These are phyloP conservation scores for Gnetum montanum DNA, from an alignment of 75 land plant genomes.

Conservation along the genomic window DNA sequence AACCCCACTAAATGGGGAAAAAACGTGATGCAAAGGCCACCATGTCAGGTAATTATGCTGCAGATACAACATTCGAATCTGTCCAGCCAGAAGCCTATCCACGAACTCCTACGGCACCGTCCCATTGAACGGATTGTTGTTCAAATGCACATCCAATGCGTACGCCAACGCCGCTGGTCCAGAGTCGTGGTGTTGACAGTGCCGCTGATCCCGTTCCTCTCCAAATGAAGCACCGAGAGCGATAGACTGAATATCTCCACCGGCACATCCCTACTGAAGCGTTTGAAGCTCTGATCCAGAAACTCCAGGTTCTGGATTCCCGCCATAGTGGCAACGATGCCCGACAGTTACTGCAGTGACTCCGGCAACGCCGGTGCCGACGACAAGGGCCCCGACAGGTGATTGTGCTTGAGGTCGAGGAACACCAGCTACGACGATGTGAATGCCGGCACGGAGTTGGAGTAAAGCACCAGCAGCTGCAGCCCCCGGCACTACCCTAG, in stretches of 20 bases:
- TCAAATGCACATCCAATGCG: slow-evolving; percentile 18
- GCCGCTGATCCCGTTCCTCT: slow-evolving; percentile 41
- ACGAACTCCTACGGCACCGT: slow-evolving; percentile 35
- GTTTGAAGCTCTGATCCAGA: slow-evolving; percentile 36
- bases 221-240: slow-evolving; percentile 21
- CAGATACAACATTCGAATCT: slow-evolving; percentile 26
- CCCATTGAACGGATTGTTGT: slow-evolving; percentile 40
- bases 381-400: slow-evolving; percentile 30
- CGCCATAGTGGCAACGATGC: slow-evolving; percentile 13
- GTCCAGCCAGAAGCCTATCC: slow-evolving; percentile 9
- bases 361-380: slow-evolving; percentile 25
- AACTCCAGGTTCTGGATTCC: slow-evolving; percentile 21
- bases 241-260: slow-evolving; percentile 10
- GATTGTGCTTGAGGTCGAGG: slow-evolving; percentile 33
- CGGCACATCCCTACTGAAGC: slow-evolving; percentile 35
- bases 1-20: too few species aligned
- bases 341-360: slow-evolving; percentile 34
- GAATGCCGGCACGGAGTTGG: slow-evolving; percentile 22
- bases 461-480: slow-evolving; percentile 19
- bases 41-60: slow-evolving; percentile 44
- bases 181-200: slow-evolving; percentile 10
- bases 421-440: slow-evolving; percentile 29
- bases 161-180: slow-evolving; percentile 13
- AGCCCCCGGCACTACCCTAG: not conserved
- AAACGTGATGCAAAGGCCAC: slow-evolving; percentile 17